phyloP scores from a whole-genome alignment of 805 yeast species.

The Ogataea sp. region DNA sequence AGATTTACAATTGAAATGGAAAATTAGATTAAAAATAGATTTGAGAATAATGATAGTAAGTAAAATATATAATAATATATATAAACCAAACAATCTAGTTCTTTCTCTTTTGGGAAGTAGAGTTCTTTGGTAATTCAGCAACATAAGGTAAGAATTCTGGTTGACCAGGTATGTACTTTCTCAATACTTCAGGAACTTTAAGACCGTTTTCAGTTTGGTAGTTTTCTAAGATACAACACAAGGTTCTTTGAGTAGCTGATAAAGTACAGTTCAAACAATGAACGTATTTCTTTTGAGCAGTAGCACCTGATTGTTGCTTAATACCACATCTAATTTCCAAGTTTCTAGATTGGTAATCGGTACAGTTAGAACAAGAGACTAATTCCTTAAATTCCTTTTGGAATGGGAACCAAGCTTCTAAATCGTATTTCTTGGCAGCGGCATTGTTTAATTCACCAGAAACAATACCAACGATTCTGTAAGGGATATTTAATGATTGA shows the following conservation, averaged over 20 bases:
- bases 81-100: not conserved
- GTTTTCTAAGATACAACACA: constrained; percentile 95
- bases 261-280: constrained; percentile 97
- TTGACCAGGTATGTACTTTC: constrained; percentile 96
- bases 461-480: constrained; percentile 95
- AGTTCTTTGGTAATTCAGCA: constrained; percentile 90
- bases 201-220: constrained; percentile 97
- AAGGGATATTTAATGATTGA: constrained; percentile 85
- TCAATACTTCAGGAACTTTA: constrained; percentile 87
- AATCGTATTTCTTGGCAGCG: constrained; percentile 97
- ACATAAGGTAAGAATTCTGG: constrained; percentile 92
- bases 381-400: constrained; percentile 97
- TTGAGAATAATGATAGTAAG: too few species aligned
- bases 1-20: too few species aligned
- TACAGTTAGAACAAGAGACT: constrained; percentile 98
- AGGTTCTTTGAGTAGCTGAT: constrained; percentile 96
- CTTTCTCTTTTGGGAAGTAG: constrained; percentile 66
- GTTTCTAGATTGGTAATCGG: constrained; percentile 98
- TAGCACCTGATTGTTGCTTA: constrained; percentile 74
- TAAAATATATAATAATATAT: not conserved
- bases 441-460: constrained; percentile 98
- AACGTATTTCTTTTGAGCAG: constrained; percentile 76
- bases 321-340: constrained; percentile 98
- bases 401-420: constrained; percentile 99
- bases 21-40: too few species aligned